Conservation (phyloP, 1,139 yeast species). For the Pichia sp. region DNA sequence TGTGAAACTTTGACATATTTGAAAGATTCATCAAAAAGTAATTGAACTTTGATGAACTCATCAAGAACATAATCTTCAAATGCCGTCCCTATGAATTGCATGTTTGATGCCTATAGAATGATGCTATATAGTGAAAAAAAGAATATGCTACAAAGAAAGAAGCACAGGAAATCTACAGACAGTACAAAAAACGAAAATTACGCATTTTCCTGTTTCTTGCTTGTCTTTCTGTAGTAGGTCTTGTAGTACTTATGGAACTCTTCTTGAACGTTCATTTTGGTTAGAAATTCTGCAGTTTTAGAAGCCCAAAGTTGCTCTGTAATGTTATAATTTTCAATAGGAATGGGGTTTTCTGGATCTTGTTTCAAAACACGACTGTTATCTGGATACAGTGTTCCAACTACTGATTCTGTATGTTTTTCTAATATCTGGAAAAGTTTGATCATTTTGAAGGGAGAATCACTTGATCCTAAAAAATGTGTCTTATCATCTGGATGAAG, state of each 20-base stretch:
- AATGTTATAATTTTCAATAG: not conserved
- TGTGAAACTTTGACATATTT: slow-evolving; percentile 17
- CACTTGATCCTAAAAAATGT: not conserved
- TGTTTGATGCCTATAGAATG: not conserved
- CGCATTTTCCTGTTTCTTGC: not conserved
- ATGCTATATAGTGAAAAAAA: not conserved
- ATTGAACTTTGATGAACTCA: slow-evolving; percentile 22
- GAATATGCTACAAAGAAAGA: too few species aligned
- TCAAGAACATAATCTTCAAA: slow-evolving; percentile 22
- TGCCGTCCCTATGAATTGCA: slow-evolving; percentile 13
- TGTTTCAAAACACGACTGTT: not conserved
- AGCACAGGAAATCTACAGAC: not conserved
- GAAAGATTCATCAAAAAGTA: slow-evolving; percentile 21
- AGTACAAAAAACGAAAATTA: not conserved
- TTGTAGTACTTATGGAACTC: not conserved
- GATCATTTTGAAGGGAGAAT: not conserved
- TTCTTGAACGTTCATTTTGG: not conserved
- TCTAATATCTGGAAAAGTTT: not conserved
- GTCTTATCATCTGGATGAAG: not conserved
- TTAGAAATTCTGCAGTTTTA: not conserved
- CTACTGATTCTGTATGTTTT: not conserved
- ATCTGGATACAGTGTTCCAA: not conserved
- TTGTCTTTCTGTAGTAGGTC: not conserved
- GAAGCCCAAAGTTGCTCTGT: not conserved
- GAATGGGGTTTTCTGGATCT: not conserved